Evolutionary conservation across 148 eudicot genomes (phyloP), one percentile per base, ranked within the genome.

Genomic region (Mesembryanthemum crystallinum): DNA sequence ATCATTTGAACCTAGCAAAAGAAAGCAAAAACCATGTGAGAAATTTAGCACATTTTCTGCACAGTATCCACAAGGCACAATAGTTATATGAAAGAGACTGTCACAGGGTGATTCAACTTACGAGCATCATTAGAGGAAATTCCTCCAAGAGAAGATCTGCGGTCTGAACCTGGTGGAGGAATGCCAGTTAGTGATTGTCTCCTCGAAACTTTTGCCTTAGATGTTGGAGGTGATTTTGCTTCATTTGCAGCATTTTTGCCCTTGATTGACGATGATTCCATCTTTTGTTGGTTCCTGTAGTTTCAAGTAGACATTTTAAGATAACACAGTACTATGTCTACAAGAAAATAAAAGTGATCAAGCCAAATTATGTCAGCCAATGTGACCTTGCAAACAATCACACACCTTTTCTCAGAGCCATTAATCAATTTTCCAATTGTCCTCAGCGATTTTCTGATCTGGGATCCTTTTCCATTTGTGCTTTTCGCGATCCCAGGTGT

Each of bases 371-470:
- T 14, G 47, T 17, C 72, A 54, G 66, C 8, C n/a, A 21, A 20
- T 37, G 27, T 67, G 67, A 49, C 12, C 72, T 35, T 39, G 43
- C 18, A 23, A 10, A 42, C 24, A 42, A 47, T 70, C 17, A 69
- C 51, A 35, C 78, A 92, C 98, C 89, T 89, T 79, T 88, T 94
- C 39, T 95, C 99, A 4, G 97, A 86, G 69, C 99, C 96, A 51
- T 87, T 87, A 55, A 95, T 89, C 71, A 95, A 78, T 81, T 87
- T 95, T 77, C 98, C 97, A 45, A 95, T 87, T 12, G 89, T 84
- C 51, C 94, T 83, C 43, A 95, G 82, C 13, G 98, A 95, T 85
- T 87, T 94, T 82, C 76, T 88, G 69, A 95, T 82, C 9, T 95
- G 98, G 67, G 98, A 92, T 25, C 84, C 83, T 65, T 94, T 94